Evolutionary conservation across 208 protist genomes (phyloP).

Genomic region (Leishmania major): DNA sequence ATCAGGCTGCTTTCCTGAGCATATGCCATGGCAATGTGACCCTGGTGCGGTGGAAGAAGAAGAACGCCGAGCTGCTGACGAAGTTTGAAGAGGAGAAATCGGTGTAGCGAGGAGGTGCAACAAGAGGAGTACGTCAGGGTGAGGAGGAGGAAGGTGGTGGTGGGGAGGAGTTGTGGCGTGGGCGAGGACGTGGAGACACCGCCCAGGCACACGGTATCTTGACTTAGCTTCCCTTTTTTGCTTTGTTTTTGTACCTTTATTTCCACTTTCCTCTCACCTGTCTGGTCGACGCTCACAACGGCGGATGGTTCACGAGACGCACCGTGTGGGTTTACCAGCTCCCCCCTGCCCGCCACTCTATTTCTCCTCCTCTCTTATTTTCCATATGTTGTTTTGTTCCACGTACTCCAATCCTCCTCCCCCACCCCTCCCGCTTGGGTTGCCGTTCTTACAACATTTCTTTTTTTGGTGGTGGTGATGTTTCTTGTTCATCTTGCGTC

Average conservation of each 20-base stretch:
- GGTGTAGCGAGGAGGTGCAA: conserved; percentile 20
- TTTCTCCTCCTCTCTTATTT: neutral
- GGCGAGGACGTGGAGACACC: neutral
- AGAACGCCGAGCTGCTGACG: conserved; percentile 32
- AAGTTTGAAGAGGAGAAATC: conserved; percentile 35
- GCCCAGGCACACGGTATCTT: neutral
- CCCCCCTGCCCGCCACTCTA: neutral
- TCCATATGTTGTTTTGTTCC: neutral
- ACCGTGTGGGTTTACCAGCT: neutral
- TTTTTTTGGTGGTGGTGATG: no score
- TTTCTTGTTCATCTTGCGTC: no score
- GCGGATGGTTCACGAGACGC: neutral
- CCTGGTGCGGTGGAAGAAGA: conserved; percentile 56
- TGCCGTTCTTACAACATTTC: no score
- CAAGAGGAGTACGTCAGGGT: conserved; percentile 7
- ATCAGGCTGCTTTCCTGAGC: conserved; percentile 44
- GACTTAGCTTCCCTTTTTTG: neutral
- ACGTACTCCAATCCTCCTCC: neutral
- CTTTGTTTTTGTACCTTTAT: no score
- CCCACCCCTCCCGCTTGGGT: neutral
- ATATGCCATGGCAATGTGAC: conserved; percentile 36
- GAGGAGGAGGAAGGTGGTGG: neutral
- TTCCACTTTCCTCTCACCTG: neutral
- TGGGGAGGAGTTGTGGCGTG: neutral
- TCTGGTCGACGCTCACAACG: neutral